Evolutionary conservation across 164 flowering plant species (phyloP).

Genomic region (Vitis riparia): DNA sequence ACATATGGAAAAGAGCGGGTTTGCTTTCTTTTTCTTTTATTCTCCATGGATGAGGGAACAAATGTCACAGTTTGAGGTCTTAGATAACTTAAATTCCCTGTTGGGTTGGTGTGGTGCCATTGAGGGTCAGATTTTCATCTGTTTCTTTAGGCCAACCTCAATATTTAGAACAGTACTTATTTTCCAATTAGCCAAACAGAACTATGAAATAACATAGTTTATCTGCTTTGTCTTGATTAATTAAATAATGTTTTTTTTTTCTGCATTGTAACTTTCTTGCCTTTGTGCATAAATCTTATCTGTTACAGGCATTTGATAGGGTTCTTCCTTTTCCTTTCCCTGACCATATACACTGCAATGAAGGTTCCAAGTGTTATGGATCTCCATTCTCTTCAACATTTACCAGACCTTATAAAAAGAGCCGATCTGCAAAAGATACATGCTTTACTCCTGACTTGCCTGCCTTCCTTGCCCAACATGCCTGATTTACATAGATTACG

Average conservation of each 20-base stretch:
- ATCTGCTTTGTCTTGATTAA: too few species aligned
- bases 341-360: slow-evolving; percentile 90
- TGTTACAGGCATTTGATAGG: slow-evolving; percentile 91
- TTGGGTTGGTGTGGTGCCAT: neutral
- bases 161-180: too few species aligned
- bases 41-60: too few species aligned
- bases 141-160: neutral
- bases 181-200: too few species aligned
- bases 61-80: too few species aligned
- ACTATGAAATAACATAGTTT: too few species aligned
- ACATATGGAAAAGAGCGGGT: too few species aligned
- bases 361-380: slow-evolving; percentile 79
- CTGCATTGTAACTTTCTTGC: too few species aligned
- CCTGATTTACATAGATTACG: slow-evolving; percentile 60
- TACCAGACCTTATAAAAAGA: slow-evolving; percentile 59
- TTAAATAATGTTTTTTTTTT: neutral
- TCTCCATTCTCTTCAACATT: slow-evolving; percentile 59
- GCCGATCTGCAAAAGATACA: slow-evolving; percentile 74
- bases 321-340: slow-evolving; percentile 84
- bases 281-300: neutral
- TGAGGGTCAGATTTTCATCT: neutral
- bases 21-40: too few species aligned
- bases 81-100: neutral
- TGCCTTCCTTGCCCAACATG: slow-evolving; percentile 78
- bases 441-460: slow-evolving; percentile 60